Evolutionary conservation across 2,329 filamentous ascomycete genomes (phyloP), one percentile per base, ranked within the genome.

Genomic region (Pleoardoris graminearum): DNA sequence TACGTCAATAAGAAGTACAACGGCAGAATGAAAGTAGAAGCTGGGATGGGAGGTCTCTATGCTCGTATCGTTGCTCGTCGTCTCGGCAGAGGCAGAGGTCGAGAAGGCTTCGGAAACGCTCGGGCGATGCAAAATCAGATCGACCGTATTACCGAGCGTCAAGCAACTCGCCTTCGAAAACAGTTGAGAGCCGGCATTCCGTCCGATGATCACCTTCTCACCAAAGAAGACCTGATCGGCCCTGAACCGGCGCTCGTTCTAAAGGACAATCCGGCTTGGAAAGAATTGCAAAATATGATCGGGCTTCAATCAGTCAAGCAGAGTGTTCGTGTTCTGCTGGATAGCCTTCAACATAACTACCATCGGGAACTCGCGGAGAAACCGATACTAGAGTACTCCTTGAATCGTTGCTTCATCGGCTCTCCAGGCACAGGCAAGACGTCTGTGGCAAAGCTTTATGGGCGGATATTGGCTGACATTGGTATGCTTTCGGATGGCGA

Each of bases 391-490:
- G 73, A 85, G 48, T 85, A 84, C 46, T 83, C 80, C 0, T 75
- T 91, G 0, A 91, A 91, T 66, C 77, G 80, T 7, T 82, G 90
- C 1, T 90, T 92, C 50, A 65, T 91, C 0, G 89, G 89, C 0
- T 82, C 79, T 1, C 89, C 89, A 0, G 89, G 89, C 0, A 92
- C 89, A 0, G 88, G 89, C 0, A 92, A 91, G 61, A 91, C 89
- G 0, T 86, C 86, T 0, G 85, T 92, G 0, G 89, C 87, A 0
- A 90, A 88, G 65, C 70, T 90, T 0, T 91, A 91, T 58, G 88
- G 86, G 0, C 73, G 79, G 33, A 86, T 92, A 1, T 75, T 92
- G 0, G 84, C 81, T 0, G 83, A 89, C 49, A 69, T 92, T 4
- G 88, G 88, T 0, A 59, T 89, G 1, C 67, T 91, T 0, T 87